phyloP scores from a whole-genome alignment of 805 yeast species.

The Grigorovia yakushimaensis region DNA sequence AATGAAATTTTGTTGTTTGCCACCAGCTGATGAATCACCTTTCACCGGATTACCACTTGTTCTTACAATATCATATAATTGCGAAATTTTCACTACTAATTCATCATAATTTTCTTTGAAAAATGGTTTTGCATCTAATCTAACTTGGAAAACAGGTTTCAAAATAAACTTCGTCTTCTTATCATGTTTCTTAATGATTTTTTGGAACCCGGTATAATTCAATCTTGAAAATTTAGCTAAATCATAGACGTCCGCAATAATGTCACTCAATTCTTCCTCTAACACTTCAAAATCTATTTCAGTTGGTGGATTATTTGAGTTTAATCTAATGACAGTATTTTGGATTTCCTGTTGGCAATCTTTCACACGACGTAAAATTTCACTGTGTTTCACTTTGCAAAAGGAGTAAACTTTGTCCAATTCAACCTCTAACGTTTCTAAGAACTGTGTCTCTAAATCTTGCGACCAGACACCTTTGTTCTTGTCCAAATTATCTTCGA shows the following conservation, averaged over 20 bases:
- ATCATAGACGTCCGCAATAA: slow-evolving; percentile 96
- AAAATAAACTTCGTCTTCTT: slow-evolving; percentile 72
- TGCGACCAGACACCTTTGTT: slow-evolving; percentile 61
- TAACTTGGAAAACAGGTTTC: slow-evolving; percentile 86
- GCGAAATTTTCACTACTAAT: slow-evolving; percentile 80
- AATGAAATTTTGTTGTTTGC: slow-evolving; percentile 93
- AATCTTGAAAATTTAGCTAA: slow-evolving; percentile 86
- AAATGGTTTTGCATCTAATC: slow-evolving; percentile 89
- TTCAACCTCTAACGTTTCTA: slow-evolving; percentile 66
- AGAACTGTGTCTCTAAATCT: slow-evolving; percentile 71
- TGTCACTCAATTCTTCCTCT: slow-evolving; percentile 70
- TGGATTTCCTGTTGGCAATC: slow-evolving; percentile 68
- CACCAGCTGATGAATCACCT: slow-evolving; percentile 98
- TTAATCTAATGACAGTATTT: slow-evolving; percentile 50
- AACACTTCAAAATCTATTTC: slow-evolving; percentile 64
- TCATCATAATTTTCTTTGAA: slow-evolving; percentile 91
- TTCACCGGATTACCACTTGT: slow-evolving; percentile 91
- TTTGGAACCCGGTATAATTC: slow-evolving; percentile 95
- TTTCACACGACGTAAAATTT: slow-evolving; percentile 74
- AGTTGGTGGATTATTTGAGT: slow-evolving; percentile 38
- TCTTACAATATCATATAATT: slow-evolving; percentile 82
- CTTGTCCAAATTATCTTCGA: slow-evolving; percentile 55
- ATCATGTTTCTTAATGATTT: slow-evolving; percentile 93
- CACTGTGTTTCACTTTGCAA: slow-evolving; percentile 79
- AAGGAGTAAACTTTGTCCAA: slow-evolving; percentile 89